These are phyloP conservation scores for Fusarium dlaminii DNA, from an alignment of 2,329 filamentous ascomycete species.

Conservation along the genomic window DNA sequence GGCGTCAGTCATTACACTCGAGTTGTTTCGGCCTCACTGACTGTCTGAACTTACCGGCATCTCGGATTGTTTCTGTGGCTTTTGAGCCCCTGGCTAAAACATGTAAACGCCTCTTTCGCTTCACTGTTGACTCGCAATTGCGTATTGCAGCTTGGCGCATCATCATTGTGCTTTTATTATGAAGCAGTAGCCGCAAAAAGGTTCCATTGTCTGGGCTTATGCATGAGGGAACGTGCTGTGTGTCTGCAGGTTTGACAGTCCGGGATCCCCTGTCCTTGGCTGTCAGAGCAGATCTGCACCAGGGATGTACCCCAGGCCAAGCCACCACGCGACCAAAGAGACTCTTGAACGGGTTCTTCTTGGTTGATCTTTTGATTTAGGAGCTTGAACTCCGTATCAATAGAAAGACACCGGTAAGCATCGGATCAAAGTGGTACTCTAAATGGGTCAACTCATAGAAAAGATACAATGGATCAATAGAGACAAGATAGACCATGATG, in stretches of 20 bases:
- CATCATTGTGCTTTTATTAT: not conserved
- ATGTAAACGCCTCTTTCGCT: constrained; percentile 10
- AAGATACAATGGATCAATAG: not conserved
- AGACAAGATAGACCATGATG: not conserved
- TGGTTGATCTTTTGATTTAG: not conserved
- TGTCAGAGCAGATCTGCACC: constrained; percentile 24
- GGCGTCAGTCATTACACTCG: constrained; percentile 11
- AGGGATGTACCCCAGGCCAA: constrained; percentile 23
- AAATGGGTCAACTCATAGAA: not conserved
- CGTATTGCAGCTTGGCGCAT: not conserved
- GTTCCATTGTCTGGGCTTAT: constrained; percentile 1
- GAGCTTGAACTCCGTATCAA: not conserved
- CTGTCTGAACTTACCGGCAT: not conserved
- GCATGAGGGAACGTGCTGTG: constrained; percentile 28
- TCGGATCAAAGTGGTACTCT: not conserved
- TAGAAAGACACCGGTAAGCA: accelerated
- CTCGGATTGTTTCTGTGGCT: not conserved
- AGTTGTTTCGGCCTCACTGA: constrained; percentile 3
- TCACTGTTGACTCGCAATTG: not conserved
- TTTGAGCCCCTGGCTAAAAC: not conserved
- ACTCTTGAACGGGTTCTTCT: not conserved
- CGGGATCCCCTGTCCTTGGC: constrained; percentile 18
- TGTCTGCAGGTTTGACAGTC: constrained; percentile 33
- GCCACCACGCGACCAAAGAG: not conserved
- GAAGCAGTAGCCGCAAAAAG: not conserved